Evolutionary conservation across 805 yeast species (phyloP).

Genomic region (Vanderwaltozyma tropicalis): DNA sequence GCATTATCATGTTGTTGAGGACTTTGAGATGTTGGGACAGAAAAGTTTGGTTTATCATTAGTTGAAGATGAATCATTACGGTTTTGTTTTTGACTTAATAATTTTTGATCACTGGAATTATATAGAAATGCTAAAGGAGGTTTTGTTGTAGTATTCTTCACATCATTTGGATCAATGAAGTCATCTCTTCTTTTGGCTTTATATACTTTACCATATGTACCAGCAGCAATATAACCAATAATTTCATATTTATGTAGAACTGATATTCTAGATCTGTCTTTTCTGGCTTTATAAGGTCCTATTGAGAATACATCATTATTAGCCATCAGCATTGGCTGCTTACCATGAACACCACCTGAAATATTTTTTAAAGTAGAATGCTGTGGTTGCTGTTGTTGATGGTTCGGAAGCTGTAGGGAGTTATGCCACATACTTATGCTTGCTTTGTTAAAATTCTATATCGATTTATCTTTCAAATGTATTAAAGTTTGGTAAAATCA

Average conservation of each 20-base stretch:
- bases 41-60: too few species aligned
- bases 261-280: slow-evolving; percentile 55
- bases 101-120: too few species aligned
- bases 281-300: slow-evolving; percentile 49
- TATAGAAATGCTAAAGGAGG: too few species aligned
- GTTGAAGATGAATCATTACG: too few species aligned
- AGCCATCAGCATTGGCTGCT: slow-evolving; percentile 43
- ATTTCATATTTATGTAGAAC: slow-evolving; percentile 82
- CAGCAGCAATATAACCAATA: slow-evolving; percentile 94
- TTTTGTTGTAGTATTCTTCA: too few species aligned
- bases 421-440: slow-evolving; percentile 6
- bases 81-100: too few species aligned
- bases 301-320: slow-evolving; percentile 44
- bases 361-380: neutral
- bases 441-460: neutral
- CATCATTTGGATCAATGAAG: slow-evolving; percentile 17
- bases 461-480: neutral
- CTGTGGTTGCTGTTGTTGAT: neutral
- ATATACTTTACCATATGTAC: slow-evolving; percentile 95
- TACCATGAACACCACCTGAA: slow-evolving; percentile 16
- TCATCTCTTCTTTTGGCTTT: slow-evolving; percentile 46
- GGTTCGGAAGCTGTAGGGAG: slow-evolving; percentile 8
- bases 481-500: too few species aligned
- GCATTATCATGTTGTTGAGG: too few species aligned
- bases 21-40: too few species aligned